These are phyloP conservation scores for Alternaria postmessia DNA, from an alignment of 2,329 filamentous ascomycete species.

Conservation along the genomic window DNA sequence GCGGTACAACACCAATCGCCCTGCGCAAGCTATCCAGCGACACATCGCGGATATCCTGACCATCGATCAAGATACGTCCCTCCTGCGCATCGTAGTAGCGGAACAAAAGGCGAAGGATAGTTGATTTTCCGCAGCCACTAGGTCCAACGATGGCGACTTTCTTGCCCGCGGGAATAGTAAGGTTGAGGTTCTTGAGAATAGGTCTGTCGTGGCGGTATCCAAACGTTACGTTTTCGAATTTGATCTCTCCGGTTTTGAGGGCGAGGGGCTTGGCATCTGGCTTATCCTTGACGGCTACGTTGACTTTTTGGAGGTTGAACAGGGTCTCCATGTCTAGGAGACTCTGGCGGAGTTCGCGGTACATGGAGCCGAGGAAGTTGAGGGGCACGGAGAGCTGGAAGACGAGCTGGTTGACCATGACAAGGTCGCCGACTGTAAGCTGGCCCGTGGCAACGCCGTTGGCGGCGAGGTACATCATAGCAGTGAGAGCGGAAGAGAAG, in stretches of 20 bases:
- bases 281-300: conserved; percentile 82
- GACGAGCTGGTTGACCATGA: conserved; percentile 98
- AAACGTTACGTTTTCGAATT: conserved; percentile 93
- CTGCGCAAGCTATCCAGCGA: conserved; percentile 81
- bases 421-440: conserved; percentile 91
- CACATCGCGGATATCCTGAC: conserved; percentile 87
- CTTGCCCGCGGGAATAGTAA: conserved; percentile 93
- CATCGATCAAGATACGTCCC: conserved; percentile 89
- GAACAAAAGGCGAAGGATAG: conserved; percentile 88
- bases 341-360: conserved; percentile 92
- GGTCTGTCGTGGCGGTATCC: conserved; percentile 87
- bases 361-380: conserved; percentile 98
- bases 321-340: conserved; percentile 98
- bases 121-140: conserved; percentile 95
- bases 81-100: conserved; percentile 89
- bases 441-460: conserved; percentile 83
- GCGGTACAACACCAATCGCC: conserved; percentile 92
- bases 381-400: conserved; percentile 97
- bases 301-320: conserved; percentile 97
- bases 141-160: conserved; percentile 96
- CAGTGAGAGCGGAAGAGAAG: conserved; percentile 90
- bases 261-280: conserved; percentile 76
- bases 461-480: conserved; percentile 97
- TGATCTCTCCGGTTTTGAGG: conserved; percentile 85
- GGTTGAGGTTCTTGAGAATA: conserved; percentile 82